A percentile compares a stretch with the other conserved stretches of the same genome.
Conservation (phyloP, 306 rosid species). For the Lathyrus aphaca region DNA sequence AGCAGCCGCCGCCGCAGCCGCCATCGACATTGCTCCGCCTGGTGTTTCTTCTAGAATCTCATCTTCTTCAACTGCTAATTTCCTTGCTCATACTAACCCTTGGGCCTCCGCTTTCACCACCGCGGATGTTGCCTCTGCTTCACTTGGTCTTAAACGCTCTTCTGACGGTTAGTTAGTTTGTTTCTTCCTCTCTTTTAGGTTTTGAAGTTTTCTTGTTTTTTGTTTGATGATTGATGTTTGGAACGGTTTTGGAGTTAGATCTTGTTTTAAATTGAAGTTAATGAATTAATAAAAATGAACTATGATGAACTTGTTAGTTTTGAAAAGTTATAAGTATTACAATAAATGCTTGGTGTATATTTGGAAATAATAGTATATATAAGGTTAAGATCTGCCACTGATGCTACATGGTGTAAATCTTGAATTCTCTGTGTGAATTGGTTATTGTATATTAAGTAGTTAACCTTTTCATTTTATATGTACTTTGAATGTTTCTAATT, state of each 20-base stretch:
- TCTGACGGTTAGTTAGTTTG: conserved; percentile 59
- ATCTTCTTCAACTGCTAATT: conserved; percentile 42
- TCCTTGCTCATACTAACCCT: conserved; percentile 55
- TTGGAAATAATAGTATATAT: not conserved
- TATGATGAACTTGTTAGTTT: not conserved
- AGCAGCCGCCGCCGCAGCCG: conserved; percentile 35
- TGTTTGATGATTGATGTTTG: conserved; percentile 18
- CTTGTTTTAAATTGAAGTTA: conserved; percentile 9
- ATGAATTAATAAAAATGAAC: not conserved
- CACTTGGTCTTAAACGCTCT: conserved; percentile 70
- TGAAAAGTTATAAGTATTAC: conserved; percentile 1
- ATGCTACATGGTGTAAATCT: not conserved
- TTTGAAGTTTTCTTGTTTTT: too few species aligned
- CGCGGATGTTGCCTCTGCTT: conserved; percentile 28
- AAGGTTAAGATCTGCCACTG: not conserved
- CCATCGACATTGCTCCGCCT: conserved; percentile 49
- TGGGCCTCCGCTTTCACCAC: conserved; percentile 52
- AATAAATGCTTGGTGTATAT: conserved; percentile 1
- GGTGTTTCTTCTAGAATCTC: conserved; percentile 33
- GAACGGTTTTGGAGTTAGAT: not conserved
- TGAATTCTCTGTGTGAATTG: not conserved
- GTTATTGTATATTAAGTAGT: conserved; percentile 3
- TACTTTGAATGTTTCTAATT: not conserved
- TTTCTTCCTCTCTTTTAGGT: not conserved
- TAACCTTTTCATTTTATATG: not conserved